phyloP scores from a whole-genome alignment of 306 rosid genomes.

The Quillaja saponaria region DNA sequence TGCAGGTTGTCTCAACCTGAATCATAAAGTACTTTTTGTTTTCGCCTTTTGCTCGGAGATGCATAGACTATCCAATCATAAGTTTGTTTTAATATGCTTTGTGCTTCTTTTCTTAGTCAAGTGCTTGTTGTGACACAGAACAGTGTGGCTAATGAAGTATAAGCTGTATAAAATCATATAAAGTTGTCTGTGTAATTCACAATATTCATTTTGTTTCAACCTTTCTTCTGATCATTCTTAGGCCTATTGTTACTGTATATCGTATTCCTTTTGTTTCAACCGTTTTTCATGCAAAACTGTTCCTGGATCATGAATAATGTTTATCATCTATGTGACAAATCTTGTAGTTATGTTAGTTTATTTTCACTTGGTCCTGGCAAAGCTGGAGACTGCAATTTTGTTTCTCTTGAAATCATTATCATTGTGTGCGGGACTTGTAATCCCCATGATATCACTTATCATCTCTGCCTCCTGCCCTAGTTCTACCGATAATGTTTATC shows the following conservation, averaged over 20 bases:
- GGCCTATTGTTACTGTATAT: not conserved
- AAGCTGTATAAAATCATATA: constrained; percentile 6
- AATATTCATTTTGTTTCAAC: constrained; percentile 14
- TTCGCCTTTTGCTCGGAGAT: too few species aligned
- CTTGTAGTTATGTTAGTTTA: too few species aligned
- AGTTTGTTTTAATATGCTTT: constrained; percentile 21
- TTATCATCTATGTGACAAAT: too few species aligned
- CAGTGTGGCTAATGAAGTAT: constrained; percentile 14
- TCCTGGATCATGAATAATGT: too few species aligned
- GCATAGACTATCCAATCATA: not conserved
- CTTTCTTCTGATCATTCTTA: not conserved
- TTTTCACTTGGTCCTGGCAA: too few species aligned
- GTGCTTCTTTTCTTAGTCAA: constrained; percentile 3
- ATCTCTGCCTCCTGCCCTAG: too few species aligned
- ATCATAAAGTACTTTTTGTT: constrained; percentile 7
- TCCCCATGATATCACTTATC: too few species aligned
- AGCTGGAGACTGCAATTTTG: too few species aligned
- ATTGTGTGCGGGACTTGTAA: too few species aligned
- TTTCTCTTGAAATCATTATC: too few species aligned
- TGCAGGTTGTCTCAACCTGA: constrained; percentile 23
- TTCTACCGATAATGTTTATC: too few species aligned
- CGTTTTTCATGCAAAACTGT: not conserved
- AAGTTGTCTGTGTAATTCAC: constrained; percentile 7
- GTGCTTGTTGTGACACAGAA: constrained; percentile 7
- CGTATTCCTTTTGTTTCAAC: not conserved